Evolutionary conservation across 2,329 filamentous ascomycete species (phyloP), one percentile per base, ranked within the genome.

Genomic region (Colletotrichum cuscutae): DNA sequence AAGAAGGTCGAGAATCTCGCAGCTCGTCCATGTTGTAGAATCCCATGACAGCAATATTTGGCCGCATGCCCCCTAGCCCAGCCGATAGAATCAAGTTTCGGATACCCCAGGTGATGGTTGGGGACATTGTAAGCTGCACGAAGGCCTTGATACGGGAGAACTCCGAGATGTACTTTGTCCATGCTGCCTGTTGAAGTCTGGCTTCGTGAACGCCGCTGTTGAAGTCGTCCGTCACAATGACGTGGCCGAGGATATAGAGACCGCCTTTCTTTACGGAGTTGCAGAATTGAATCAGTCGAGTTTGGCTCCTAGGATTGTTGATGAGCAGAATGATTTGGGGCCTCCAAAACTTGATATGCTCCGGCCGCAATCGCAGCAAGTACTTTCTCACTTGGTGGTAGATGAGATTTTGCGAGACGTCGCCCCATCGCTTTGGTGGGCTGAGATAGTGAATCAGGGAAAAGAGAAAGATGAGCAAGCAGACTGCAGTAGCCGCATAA

Each of bases 321-420:
- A 97, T 90, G 65, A 97, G 89, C 0, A 97, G 86, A 60, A 97
- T 89, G 56, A 97, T 95, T 76, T 97, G 95, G 0, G 95, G 95
- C 64, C 95, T 89, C 95, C 95, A 97, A 80, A 97, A 97, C 78
- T 97, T 97, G 81, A 97, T 95, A 79, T 97, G 95, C 77, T 97
- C 95, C 46, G 94, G 94, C 62, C 91, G 92, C 35, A 97, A 85
- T n/a, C 94, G 90, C 35, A 97, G 85, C 35, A 97, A 83, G 78
- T 97, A 97, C 78, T 97, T 97, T 72, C 95, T 89, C 15, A 97
- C 94, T 83, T 97, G 95, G 74, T 90, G 74, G 78, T 97, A 97
- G 65, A 97, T 97, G 73, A 97, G 84, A 77, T 94, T 95, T 77
- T 97, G 95, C 9, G 93, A 95, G 22, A 97, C 94, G 80, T 97